Evolutionary conservation across 495 filamentous ascomycete genomes (phyloP).

Genomic region (Friedmanniomyces simplex): DNA sequence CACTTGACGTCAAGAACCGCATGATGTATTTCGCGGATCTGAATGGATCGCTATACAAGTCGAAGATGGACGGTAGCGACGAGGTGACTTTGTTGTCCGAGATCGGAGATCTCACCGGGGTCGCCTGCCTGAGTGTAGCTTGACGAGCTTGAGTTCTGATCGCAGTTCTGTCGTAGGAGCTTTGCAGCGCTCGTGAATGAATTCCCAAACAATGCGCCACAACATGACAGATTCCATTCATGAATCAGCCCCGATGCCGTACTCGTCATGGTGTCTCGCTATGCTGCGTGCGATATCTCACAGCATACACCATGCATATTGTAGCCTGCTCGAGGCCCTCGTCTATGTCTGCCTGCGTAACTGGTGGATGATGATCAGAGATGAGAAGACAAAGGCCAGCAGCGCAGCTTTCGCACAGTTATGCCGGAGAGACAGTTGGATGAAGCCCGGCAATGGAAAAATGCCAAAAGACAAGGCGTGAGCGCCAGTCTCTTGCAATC

Average conservation of each 20-base stretch:
- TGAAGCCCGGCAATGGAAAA: not conserved
- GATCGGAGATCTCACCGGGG: not conserved
- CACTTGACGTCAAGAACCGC: not conserved
- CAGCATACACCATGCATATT: not conserved
- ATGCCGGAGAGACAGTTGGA: not conserved
- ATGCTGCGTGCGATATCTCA: not conserved
- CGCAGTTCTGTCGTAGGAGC: too few species aligned
- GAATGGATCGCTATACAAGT: not conserved
- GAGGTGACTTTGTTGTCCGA: not conserved
- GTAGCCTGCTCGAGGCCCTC: not conserved
- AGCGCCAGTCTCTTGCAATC: not conserved
- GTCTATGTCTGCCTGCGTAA: not conserved
- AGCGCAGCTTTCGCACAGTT: not conserved
- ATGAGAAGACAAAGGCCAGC: not conserved
- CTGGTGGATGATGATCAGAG: not conserved
- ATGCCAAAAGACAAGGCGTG: not conserved
- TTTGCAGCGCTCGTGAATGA: too few species aligned
- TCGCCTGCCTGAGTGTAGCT: not conserved
- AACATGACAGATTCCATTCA: too few species aligned
- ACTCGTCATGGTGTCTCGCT: not conserved
- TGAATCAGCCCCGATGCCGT: too few species aligned
- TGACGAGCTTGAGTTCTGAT: not conserved
- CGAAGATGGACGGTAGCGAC: not conserved
- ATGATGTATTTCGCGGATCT: conserved; percentile 5
- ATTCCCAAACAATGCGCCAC: too few species aligned